Percentiles rank a stretch among this genome's conserved stretches.
These are phyloP conservation scores for Panaeolus papilionaceus DNA, from an alignment of 768 basidiomycete species.

Conservation along the genomic window DNA sequence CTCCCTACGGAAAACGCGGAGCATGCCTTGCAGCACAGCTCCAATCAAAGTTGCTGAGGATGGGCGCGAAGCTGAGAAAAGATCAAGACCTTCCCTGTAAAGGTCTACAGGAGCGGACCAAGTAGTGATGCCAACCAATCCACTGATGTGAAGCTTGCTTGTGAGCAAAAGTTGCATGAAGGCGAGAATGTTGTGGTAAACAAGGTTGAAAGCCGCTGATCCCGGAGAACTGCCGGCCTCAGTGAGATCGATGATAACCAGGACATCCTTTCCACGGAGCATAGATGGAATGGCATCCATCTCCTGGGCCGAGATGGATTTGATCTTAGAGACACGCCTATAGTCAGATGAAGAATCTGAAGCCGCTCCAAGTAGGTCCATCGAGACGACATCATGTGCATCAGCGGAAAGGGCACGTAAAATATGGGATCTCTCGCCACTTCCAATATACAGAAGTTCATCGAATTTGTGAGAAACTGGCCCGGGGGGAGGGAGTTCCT, in stretches of 20 bases:
- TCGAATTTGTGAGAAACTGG: constrained; percentile 25
- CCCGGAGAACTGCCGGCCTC: constrained; percentile 26
- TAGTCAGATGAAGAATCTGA: constrained; percentile 15
- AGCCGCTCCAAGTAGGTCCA: constrained; percentile 21
- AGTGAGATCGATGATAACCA: constrained; percentile 32
- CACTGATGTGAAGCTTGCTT: constrained; percentile 26
- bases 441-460: constrained; percentile 33
- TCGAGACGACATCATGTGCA: constrained; percentile 25
- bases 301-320: constrained; percentile 20
- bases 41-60: constrained; percentile 26
- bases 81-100: constrained; percentile 29
- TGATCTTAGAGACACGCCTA: constrained; percentile 18
- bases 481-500: constrained; percentile 21
- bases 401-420: constrained; percentile 23
- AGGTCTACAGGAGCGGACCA: constrained; percentile 32
- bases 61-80: constrained; percentile 28
- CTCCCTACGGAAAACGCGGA: constrained; percentile 37
- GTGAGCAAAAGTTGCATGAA: constrained; percentile 31
- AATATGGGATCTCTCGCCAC: constrained; percentile 24
- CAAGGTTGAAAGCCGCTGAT: constrained; percentile 25
- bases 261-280: constrained; percentile 27
- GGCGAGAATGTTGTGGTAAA: constrained; percentile 28
- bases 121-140: constrained; percentile 29
- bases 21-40: constrained; percentile 34
- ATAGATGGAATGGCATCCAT: constrained; percentile 22